phyloP scores from a whole-genome alignment of 2,329 filamentous ascomycete species.

The Dactylellina leptospora region DNA sequence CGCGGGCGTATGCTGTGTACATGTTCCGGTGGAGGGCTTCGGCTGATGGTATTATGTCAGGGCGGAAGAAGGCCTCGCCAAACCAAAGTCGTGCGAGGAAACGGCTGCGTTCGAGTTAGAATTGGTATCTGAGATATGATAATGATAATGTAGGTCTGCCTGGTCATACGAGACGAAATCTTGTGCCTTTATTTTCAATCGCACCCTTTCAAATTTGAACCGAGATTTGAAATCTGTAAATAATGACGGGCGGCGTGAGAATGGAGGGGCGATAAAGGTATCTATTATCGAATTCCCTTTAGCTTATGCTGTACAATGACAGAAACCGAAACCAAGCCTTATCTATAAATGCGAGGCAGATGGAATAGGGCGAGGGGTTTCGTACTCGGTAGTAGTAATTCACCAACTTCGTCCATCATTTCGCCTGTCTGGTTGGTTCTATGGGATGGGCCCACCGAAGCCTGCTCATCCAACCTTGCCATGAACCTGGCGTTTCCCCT shows the following conservation, averaged over 20 bases:
- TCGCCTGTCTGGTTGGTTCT: conserved; percentile 4
- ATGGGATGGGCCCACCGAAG: conserved; percentile 16
- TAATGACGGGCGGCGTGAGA: conserved; percentile 54
- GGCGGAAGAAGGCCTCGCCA: conserved; percentile 32
- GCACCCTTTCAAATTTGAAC: conserved; percentile 50
- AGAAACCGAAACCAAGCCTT: not conserved
- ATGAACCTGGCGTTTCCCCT: too few species aligned
- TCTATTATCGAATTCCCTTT: conserved; percentile 19
- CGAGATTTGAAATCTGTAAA: conserved; percentile 53
- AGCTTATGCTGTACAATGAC: not conserved
- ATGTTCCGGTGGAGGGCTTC: conserved; percentile 55
- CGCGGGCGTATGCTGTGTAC: conserved; percentile 56
- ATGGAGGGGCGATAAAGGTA: conserved; percentile 56
- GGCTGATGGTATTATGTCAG: conserved; percentile 52
- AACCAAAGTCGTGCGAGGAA: conserved; percentile 41
- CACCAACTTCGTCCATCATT: conserved; percentile 21
- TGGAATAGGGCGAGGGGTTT: not conserved
- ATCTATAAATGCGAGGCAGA: too few species aligned
- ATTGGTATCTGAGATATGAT: not conserved
- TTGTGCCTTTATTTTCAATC: conserved; percentile 49
- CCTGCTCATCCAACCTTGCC: too few species aligned
- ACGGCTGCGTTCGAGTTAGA: conserved; percentile 21
- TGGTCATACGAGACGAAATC: conserved; percentile 54
- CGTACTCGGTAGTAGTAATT: conserved; percentile 38
- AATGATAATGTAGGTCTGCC: not conserved